Conservation (phyloP, 768 basidiomycete species). For the Trichaptum fuscoviolaceum region DNA sequence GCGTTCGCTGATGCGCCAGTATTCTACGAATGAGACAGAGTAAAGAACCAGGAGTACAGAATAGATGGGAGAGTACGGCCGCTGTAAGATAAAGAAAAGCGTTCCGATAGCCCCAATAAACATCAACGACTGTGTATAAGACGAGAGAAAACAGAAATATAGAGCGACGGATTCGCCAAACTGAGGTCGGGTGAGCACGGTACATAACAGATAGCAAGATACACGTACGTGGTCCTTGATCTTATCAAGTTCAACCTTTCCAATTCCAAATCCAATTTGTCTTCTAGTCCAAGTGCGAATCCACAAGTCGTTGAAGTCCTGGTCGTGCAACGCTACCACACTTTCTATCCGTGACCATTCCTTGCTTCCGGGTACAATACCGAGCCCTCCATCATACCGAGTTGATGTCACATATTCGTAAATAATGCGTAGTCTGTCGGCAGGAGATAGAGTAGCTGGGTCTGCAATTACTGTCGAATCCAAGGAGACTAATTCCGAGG, state of each 20-base stretch:
- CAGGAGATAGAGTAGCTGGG: slow-evolving; percentile 46
- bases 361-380: slow-evolving; percentile 63
- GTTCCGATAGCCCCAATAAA: slow-evolving; percentile 72
- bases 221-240: slow-evolving; percentile 63
- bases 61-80: slow-evolving; percentile 72
- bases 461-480: slow-evolving; percentile 38
- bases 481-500: slow-evolving; percentile 35
- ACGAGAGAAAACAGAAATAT: slow-evolving; percentile 85
- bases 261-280: slow-evolving; percentile 46
- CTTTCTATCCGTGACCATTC: slow-evolving; percentile 80
- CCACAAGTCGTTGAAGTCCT: slow-evolving; percentile 76
- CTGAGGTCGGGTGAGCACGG: slow-evolving; percentile 23
- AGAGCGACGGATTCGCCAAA: slow-evolving; percentile 81
- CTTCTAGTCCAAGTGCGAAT: slow-evolving; percentile 67
- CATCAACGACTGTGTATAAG: slow-evolving; percentile 75
- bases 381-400: slow-evolving; percentile 75
- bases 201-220: not conserved
- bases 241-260: slow-evolving; percentile 50
- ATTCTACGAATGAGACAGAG: slow-evolving; percentile 83
- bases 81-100: slow-evolving; percentile 62
- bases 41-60: slow-evolving; percentile 75
- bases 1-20: slow-evolving; percentile 86
- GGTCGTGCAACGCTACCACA: slow-evolving; percentile 81
- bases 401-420: slow-evolving; percentile 67
- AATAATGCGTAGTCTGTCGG: slow-evolving; percentile 79